A percentile compares a stretch with the other conserved stretches of the same genome.
phyloP scores from a whole-genome alignment of 257 asterid genomes.

The Forsythia suspensa region DNA sequence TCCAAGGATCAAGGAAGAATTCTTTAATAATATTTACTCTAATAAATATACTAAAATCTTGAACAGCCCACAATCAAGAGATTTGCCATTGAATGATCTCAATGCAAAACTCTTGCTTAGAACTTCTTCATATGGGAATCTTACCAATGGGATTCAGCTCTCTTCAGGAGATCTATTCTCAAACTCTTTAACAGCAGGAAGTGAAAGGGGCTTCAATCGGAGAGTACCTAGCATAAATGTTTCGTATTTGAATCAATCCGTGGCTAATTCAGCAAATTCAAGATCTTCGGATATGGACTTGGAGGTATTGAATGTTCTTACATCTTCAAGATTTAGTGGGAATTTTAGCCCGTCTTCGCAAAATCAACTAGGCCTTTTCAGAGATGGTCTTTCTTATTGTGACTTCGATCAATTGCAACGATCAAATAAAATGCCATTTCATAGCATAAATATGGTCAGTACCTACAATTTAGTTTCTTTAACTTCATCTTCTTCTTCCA shows the following conservation, averaged over 20 bases:
- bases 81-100: conserved; percentile 21
- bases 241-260: conserved; percentile 34
- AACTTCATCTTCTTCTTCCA: neutral
- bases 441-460: conserved; percentile 45
- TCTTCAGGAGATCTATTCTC: conserved; percentile 31
- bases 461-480: neutral
- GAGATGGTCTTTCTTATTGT: conserved; percentile 25
- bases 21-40: conserved; percentile 36
- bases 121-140: conserved; percentile 41
- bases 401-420: conserved; percentile 50
- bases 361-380: conserved; percentile 32
- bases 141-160: conserved; percentile 14
- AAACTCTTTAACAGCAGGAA: conserved; percentile 14
- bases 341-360: conserved; percentile 29
- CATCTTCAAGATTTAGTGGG: conserved; percentile 52
- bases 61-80: conserved; percentile 21
- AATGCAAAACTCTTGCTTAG: conserved; percentile 45
- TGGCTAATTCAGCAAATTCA: conserved; percentile 20
- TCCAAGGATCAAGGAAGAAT: conserved; percentile 44
- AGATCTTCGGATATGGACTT: conserved; percentile 48
- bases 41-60: conserved; percentile 41
- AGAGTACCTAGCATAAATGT: conserved; percentile 53
- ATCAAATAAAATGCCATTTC: conserved; percentile 36
- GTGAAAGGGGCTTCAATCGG: conserved; percentile 42
- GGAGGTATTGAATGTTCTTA: conserved; percentile 67